Conservation (phyloP, 352 stramenopile species). For the Globisporangium parvum region DNA sequence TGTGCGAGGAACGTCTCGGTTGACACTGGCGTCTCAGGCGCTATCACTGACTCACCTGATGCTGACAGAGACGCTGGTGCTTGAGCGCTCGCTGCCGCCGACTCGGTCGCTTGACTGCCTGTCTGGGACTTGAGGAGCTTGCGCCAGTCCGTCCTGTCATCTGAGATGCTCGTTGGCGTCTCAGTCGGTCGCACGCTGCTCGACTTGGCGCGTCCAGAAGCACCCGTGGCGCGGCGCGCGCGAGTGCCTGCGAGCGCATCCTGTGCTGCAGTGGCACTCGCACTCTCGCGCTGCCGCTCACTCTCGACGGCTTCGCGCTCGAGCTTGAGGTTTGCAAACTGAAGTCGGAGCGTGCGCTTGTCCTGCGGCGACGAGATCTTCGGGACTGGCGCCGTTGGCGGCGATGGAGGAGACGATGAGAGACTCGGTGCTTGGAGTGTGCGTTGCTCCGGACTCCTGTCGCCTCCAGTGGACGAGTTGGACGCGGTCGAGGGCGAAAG, state of each 20-base stretch:
- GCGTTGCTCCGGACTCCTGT: not conserved
- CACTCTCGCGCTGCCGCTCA: not conserved
- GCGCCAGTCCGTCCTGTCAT: conserved; percentile 58
- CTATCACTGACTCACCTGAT: not conserved
- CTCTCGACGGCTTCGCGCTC: conserved; percentile 4
- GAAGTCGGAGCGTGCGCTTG: conserved; percentile 27
- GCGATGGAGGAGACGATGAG: not conserved
- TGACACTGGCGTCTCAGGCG: conserved; percentile 1
- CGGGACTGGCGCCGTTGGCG: not conserved
- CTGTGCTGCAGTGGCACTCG: not conserved
- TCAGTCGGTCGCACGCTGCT: conserved; percentile 45
- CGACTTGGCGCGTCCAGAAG: conserved; percentile 5
- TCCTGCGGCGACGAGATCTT: conserved; percentile 24
- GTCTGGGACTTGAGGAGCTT: conserved; percentile 46
- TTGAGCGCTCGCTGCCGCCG: not conserved
- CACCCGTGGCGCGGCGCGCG: not conserved
- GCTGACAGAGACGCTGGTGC: conserved; percentile 1
- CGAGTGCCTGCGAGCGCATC: not conserved
- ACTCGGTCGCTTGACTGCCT: not conserved
- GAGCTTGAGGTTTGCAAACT: conserved; percentile 20
- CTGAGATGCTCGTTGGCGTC: conserved; percentile 39
- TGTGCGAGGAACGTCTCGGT: conserved; percentile 44
- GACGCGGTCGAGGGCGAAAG: conserved; percentile 9
- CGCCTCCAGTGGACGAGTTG: conserved; percentile 9
- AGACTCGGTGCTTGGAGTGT: too few species aligned